These are phyloP conservation scores for Thinopyrum elongatum DNA, from an alignment of 176 grass and related monocot species.

Conservation along the genomic window DNA sequence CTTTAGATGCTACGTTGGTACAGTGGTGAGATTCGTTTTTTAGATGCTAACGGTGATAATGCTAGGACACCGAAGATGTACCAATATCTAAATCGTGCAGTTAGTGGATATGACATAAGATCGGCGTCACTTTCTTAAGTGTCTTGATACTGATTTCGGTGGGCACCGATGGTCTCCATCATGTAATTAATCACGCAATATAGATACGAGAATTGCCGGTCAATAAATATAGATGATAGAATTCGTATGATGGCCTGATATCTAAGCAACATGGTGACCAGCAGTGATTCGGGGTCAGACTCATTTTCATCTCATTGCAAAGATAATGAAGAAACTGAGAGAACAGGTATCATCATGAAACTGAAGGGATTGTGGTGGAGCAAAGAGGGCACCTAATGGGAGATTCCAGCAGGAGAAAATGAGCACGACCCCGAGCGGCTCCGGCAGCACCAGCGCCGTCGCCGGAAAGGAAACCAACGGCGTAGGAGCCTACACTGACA, in stretches of 20 bases:
- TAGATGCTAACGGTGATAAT: too few relatives aligned
- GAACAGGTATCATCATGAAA: not conserved
- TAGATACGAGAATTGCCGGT: not conserved
- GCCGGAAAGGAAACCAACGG: constrained; percentile 66
- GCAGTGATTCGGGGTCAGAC: too few relatives aligned
- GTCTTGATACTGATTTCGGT: not conserved
- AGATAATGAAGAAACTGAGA: not conserved
- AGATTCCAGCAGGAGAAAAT: constrained; percentile 85
- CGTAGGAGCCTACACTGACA: constrained; percentile 31
- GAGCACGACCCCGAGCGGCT: constrained; percentile 81
- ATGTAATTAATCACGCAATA: not conserved
- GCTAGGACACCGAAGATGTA: not conserved
- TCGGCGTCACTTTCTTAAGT: not conserved
- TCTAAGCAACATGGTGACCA: not conserved
- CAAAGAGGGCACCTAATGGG: constrained; percentile 51
- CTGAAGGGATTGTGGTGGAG: not conserved
- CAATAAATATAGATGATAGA: not conserved
- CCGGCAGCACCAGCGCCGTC: constrained; percentile 48
- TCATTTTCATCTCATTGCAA: not conserved
- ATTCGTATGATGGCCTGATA: not conserved
- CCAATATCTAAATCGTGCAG: not conserved
- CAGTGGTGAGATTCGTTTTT: not conserved
- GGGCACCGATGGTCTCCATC: not conserved
- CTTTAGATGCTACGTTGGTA: not conserved
- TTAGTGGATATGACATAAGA: not conserved